Base-by-base conservation (phyloP, 768 basidiomycete species). In the Suillus discolor region DNA sequence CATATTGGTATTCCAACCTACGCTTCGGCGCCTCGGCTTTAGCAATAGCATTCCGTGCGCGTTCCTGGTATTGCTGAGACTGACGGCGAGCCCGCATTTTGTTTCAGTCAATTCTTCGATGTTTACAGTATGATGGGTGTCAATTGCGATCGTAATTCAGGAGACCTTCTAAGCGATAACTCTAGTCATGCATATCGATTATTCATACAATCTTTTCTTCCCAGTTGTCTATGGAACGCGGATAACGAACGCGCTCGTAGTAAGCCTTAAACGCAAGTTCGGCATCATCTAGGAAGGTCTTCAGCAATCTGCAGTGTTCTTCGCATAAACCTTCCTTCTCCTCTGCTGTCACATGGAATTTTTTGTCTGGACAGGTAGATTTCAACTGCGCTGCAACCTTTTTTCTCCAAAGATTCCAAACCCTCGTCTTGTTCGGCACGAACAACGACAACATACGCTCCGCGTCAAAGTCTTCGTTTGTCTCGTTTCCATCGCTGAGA, bases 391-490 rank as follows among this genome's bases (percentile, higher is more conserved):
- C 2, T 31, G 71, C 23, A 38, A 73, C 72, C 65, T 70, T 77
- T 0, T 54, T 38, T 57, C 70, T 72, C 74, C 73, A 74, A 36
- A 55, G 67, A 34, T 62, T 60, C 73, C 73, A 74, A 54, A 74
- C 74, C 38, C 47, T 49, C 0, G 73, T 74, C 16, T 74, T 62
- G 12, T 74, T 74, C 7, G 71, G 66, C 34, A 74, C 64, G 41
- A 74, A 72, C 62, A 67, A 54, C 16, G 45, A 67, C 34, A 74
- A 64, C n/a, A 75, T 67, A 4, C 63, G 65, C 47, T 9, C 55
- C 6, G 69, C 71, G n/a, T 69, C 39, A 0, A 15, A 9, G 20
- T 47, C 12, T 6, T 65, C 62, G 2, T 45, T 31, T 49, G 47
- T 6, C 25, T 74, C 71, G 62, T 67, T 63, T 53, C 72, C 72